Evolutionary conservation across 2,329 filamentous ascomycete species (phyloP).

Genomic region (Hymenoscyphus infarciens): DNA sequence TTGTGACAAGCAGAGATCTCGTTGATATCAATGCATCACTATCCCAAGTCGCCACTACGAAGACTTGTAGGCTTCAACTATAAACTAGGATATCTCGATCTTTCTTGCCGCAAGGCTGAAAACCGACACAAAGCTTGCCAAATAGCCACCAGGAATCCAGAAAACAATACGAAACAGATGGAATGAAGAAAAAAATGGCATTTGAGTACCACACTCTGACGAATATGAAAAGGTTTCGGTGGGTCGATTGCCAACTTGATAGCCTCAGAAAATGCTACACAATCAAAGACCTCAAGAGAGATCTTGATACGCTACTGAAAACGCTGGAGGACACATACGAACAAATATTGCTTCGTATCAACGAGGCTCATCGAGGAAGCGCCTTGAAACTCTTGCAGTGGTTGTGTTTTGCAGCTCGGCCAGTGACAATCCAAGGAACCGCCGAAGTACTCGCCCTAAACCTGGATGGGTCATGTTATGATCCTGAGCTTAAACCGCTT

Average conservation of each 20-base stretch:
- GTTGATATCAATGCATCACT: not conserved
- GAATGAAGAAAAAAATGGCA: not conserved
- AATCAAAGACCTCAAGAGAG: conserved; percentile 4
- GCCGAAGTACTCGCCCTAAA: conserved; percentile 2
- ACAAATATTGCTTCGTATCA: conserved; percentile 27
- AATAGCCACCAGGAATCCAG: conserved; percentile 1
- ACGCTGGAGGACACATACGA: conserved; percentile 26
- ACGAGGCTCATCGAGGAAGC: conserved; percentile 18
- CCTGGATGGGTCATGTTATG: not conserved
- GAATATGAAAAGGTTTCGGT: conserved; percentile 25
- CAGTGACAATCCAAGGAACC: not conserved
- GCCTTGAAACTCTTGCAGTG: conserved; percentile 2
- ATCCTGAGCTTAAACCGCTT: not conserved
- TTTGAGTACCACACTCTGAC: not conserved
- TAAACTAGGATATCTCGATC: conserved; percentile 2
- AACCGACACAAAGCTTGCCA: not conserved
- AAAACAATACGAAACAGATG: not conserved
- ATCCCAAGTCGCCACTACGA: not conserved
- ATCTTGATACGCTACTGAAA: conserved; percentile 17
- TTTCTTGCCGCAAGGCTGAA: not conserved
- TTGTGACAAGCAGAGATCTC: conserved; percentile 5
- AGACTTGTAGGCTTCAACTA: not conserved
- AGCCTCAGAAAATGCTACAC: conserved; percentile 26
- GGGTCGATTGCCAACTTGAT: conserved; percentile 31
- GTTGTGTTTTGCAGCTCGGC: not conserved